Conservation (phyloP, 805 yeast genomes). For the Ogataea angusta region DNA sequence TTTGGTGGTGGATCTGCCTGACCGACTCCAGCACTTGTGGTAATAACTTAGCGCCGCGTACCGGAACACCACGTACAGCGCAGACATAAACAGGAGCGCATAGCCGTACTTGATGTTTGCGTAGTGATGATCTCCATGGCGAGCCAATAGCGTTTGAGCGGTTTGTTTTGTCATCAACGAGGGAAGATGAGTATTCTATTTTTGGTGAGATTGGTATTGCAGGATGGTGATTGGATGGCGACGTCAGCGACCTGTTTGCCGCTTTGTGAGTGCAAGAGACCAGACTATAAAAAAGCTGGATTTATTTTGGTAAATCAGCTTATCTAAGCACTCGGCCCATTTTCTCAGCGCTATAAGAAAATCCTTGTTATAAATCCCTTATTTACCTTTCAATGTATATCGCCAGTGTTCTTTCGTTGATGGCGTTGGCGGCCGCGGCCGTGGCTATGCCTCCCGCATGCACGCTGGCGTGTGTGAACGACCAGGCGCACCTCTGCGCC, state of each 20-base stretch:
- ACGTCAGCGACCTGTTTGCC: background rate
- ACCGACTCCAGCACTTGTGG: conserved; percentile 35
- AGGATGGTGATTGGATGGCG: background rate
- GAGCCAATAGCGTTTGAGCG: conserved; percentile 1
- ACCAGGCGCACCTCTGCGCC: conserved; percentile 20
- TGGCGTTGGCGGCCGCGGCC: background rate
- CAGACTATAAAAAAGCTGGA: background rate
- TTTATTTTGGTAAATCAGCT: background rate
- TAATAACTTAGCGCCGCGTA: conserved; percentile 34
- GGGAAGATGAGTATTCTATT: too few relatives aligned
- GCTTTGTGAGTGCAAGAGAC: too few relatives aligned
- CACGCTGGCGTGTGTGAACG: conserved; percentile 21
- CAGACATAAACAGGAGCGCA: conserved; percentile 40
- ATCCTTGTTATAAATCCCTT: conserved; percentile 1
- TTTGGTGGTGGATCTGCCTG: conserved; percentile 37
- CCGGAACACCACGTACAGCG: conserved; percentile 38
- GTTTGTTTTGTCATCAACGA: background rate
- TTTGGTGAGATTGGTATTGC: background rate
- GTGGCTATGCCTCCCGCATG: conserved; percentile 29
- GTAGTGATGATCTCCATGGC: conserved; percentile 55
- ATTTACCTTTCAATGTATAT: conserved; percentile 5
- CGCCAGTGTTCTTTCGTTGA: background rate
- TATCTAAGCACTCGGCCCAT: background rate
- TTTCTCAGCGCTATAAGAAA: conserved; percentile 6
- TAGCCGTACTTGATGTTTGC: conserved; percentile 63